Percentiles rank a stretch among this genome's conserved stretches.
Evolutionary conservation across 768 basidiomycete genomes (phyloP).

Genomic region (Chalciporus chontae): DNA sequence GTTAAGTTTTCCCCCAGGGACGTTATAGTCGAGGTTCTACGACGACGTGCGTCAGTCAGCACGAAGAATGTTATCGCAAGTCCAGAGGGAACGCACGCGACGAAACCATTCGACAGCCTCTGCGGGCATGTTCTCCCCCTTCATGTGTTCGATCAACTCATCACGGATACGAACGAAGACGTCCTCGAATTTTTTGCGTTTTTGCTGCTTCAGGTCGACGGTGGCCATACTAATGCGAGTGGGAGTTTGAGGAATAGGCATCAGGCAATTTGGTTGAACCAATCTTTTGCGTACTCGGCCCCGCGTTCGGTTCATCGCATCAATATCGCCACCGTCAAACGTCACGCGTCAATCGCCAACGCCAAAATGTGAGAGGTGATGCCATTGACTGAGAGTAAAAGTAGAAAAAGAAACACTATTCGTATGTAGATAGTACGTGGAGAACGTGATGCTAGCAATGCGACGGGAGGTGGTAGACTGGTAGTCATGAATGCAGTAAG

Average conservation of each 20-base stretch:
- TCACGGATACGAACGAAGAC: slow-evolving; percentile 71
- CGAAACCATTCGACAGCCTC: slow-evolving; percentile 86
- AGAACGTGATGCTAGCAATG: slow-evolving; percentile 10
- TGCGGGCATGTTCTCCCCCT: slow-evolving; percentile 70
- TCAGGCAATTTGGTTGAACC: neutral
- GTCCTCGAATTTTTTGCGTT: slow-evolving; percentile 62
- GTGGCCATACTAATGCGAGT: slow-evolving; percentile 20
- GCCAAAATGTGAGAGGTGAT: slow-evolving; percentile 24
- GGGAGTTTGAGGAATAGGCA: neutral
- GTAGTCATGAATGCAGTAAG: slow-evolving; percentile 13
- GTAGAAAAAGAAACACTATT: slow-evolving; percentile 6
- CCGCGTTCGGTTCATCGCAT: neutral
- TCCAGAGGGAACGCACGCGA: slow-evolving; percentile 47
- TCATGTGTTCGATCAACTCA: slow-evolving; percentile 71
- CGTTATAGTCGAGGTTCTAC: slow-evolving; percentile 88
- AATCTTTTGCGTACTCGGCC: neutral
- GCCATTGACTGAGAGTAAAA: slow-evolving; percentile 12
- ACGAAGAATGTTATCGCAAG: neutral
- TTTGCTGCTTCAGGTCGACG: slow-evolving; percentile 36
- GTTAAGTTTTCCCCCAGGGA: slow-evolving; percentile 96
- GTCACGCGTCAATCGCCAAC: neutral
- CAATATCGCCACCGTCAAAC: neutral
- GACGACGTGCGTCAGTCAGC: neutral
- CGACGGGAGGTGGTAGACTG: neutral
- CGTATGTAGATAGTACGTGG: slow-evolving; percentile 11